Conservation (phyloP, 129 eudicot species). For the Escallonia rubra region DNA sequence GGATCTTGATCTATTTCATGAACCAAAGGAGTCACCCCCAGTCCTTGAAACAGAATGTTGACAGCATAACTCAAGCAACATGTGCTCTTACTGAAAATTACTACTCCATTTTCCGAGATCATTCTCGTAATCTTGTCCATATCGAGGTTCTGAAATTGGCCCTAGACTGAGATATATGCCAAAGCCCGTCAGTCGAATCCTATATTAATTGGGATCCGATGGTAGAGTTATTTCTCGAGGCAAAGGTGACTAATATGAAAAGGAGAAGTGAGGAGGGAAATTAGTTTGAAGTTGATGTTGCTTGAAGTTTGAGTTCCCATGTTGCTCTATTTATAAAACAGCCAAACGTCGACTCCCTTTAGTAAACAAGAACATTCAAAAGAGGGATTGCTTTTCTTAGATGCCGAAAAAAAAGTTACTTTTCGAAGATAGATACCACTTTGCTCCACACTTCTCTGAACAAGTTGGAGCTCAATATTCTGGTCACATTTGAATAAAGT, state of each 20-base stretch:
- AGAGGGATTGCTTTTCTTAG: conserved; percentile 37
- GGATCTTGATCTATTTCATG: conserved; percentile 62
- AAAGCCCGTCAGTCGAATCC: conserved; percentile 20
- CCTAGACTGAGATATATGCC: background rate
- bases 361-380: conserved; percentile 43
- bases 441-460: conserved; percentile 36
- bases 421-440: conserved; percentile 33
- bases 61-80: conserved; percentile 81
- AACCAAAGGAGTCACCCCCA: conserved; percentile 42
- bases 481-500: conserved; percentile 7
- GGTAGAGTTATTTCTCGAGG: background rate
- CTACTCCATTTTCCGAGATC: conserved; percentile 55
- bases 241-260: background rate
- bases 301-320: conserved; percentile 25
- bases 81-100: conserved; percentile 69
- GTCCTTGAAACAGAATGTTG: conserved; percentile 53
- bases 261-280: conserved; percentile 13
- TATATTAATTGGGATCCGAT: conserved; percentile 17
- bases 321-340: conserved; percentile 49
- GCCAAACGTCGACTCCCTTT: conserved; percentile 25
- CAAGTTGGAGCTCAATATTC: conserved; percentile 30
- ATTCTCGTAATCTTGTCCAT: conserved; percentile 59
- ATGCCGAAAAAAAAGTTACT: conserved; percentile 58
- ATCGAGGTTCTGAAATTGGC: background rate
- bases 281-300: conserved; percentile 27